Evolutionary conservation across 768 basidiomycete genomes (phyloP).

Genomic region (Myochromella boudieri): DNA sequence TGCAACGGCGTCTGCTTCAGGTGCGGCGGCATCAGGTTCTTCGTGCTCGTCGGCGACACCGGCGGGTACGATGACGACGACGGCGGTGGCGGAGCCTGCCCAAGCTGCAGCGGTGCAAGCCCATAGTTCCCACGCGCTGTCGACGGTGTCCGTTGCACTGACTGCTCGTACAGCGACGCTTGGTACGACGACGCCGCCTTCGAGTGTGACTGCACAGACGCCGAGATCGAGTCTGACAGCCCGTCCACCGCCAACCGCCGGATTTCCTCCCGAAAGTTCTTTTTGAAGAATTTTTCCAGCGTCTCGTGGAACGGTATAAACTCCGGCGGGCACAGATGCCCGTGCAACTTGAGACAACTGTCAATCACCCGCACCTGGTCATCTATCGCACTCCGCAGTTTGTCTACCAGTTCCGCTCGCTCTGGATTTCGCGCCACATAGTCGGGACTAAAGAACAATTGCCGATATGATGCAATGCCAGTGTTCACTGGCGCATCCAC

Average conservation of each 20-base stretch:
- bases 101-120: slow-evolving; percentile 55
- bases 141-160: slow-evolving; percentile 47
- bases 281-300: slow-evolving; percentile 80
- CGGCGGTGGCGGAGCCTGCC: slow-evolving; percentile 47
- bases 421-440: slow-evolving; percentile 72
- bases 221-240: slow-evolving; percentile 46
- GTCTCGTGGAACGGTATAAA: slow-evolving; percentile 94
- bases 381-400: slow-evolving; percentile 73
- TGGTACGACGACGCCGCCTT: slow-evolving; percentile 42
- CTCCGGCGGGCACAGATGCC: slow-evolving; percentile 77
- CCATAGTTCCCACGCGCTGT: slow-evolving; percentile 41
- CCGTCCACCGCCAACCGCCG: slow-evolving; percentile 64
- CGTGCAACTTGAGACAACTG: slow-evolving; percentile 81
- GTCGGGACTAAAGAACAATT: slow-evolving; percentile 69
- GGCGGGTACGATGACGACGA: slow-evolving; percentile 46
- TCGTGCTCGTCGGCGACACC: slow-evolving; percentile 29
- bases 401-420: slow-evolving; percentile 66
- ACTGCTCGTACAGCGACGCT: slow-evolving; percentile 48
- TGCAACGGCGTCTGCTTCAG: slow-evolving; percentile 74
- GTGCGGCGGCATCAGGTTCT: slow-evolving; percentile 23
- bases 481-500: slow-evolving; percentile 81
- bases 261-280: slow-evolving; percentile 84
- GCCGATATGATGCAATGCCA: slow-evolving; percentile 78
- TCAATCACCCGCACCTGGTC: slow-evolving; percentile 84
- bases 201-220: slow-evolving; percentile 34